phyloP scores from a whole-genome alignment of 352 stramenopile species.

The Phytopythium ostracodes region DNA sequence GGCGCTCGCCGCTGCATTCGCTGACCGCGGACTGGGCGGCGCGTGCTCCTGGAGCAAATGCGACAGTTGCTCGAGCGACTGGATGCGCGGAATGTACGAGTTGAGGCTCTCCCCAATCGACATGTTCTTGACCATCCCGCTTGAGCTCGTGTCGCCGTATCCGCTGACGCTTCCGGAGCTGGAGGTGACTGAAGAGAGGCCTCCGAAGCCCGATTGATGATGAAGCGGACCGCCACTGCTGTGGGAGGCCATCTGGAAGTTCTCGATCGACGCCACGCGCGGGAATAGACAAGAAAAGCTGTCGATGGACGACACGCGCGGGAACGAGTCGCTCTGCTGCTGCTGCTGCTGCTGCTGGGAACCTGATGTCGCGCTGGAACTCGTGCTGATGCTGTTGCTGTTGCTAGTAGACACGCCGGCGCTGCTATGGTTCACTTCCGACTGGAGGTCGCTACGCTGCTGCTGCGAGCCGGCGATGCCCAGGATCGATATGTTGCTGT shows the following conservation, averaged over 20 bases:
- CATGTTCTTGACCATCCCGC: slow-evolving; percentile 44
- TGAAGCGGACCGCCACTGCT: not conserved
- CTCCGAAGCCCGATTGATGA: slow-evolving; percentile 10
- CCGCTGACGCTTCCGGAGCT: slow-evolving; percentile 15
- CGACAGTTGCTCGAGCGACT: slow-evolving; percentile 74
- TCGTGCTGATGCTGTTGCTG: slow-evolving; percentile 6
- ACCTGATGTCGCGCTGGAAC: not conserved
- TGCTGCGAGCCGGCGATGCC: slow-evolving; percentile 30
- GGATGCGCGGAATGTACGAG: slow-evolving; percentile 71
- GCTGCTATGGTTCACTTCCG: slow-evolving; percentile 4
- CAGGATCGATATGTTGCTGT: slow-evolving; percentile 32
- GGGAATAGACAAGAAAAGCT: slow-evolving; percentile 83
- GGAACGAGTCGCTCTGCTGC: slow-evolving; percentile 32
- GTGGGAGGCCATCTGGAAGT: slow-evolving; percentile 46
- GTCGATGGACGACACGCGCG: slow-evolving; percentile 80
- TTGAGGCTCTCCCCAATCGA: slow-evolving; percentile 66
- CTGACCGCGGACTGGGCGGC: slow-evolving; percentile 35
- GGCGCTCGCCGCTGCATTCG: slow-evolving; percentile 3
- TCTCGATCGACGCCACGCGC: slow-evolving; percentile 78
- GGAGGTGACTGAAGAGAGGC: slow-evolving; percentile 7
- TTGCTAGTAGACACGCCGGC: not conserved
- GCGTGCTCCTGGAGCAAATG: slow-evolving; percentile 66
- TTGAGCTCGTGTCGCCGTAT: slow-evolving; percentile 24
- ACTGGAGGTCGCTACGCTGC: slow-evolving; percentile 13
- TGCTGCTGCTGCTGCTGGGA: slow-evolving; percentile 6